Conservation (phyloP, 192 early-diverging fungal genomes). For the Dispira simplex region DNA sequence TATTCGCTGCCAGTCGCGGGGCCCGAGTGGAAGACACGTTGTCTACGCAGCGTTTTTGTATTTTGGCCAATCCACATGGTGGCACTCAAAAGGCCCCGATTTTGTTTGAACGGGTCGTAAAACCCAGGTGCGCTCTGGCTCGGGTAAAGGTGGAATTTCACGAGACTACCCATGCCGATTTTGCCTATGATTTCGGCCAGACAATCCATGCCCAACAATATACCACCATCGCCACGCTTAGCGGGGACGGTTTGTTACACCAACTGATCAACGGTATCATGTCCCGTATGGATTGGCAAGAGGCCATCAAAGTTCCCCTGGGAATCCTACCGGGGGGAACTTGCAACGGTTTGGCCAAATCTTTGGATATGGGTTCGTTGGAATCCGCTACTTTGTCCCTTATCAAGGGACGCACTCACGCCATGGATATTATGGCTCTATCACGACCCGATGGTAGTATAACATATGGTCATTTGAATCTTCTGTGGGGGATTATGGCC, state of each 20-base stretch:
- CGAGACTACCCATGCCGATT: constrained; percentile 14
- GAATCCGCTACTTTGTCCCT: constrained; percentile 32
- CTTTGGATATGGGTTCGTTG: constrained; percentile 22
- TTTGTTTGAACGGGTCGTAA: constrained; percentile 25
- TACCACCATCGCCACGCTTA: constrained; percentile 20
- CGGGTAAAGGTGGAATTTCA: constrained; percentile 20
- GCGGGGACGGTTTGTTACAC: constrained; percentile 29
- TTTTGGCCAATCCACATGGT: constrained; percentile 25
- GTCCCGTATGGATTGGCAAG: constrained; percentile 22
- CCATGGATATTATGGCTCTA: constrained; percentile 37
- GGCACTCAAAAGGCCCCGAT: constrained; percentile 23
- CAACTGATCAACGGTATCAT: constrained; percentile 28
- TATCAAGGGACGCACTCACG: constrained; percentile 27
- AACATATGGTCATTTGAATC: constrained; percentile 32
- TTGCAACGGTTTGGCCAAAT: constrained; percentile 29
- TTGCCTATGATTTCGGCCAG: constrained; percentile 19
- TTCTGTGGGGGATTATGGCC: constrained; percentile 39
- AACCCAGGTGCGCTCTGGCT: constrained; percentile 25
- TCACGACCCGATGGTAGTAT: constrained; percentile 23
- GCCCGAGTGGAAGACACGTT: constrained; percentile 21
- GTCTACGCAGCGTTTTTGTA: constrained; percentile 20
- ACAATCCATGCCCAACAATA: constrained; percentile 21
- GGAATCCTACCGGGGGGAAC: constrained; percentile 20
- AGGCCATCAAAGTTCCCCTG: constrained; percentile 20
- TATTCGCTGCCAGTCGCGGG: not conserved